Evolutionary conservation across 2,329 filamentous ascomycete genomes (phyloP), one percentile per base, ranked within the genome.

Genomic region (Trichophyton simii): DNA sequence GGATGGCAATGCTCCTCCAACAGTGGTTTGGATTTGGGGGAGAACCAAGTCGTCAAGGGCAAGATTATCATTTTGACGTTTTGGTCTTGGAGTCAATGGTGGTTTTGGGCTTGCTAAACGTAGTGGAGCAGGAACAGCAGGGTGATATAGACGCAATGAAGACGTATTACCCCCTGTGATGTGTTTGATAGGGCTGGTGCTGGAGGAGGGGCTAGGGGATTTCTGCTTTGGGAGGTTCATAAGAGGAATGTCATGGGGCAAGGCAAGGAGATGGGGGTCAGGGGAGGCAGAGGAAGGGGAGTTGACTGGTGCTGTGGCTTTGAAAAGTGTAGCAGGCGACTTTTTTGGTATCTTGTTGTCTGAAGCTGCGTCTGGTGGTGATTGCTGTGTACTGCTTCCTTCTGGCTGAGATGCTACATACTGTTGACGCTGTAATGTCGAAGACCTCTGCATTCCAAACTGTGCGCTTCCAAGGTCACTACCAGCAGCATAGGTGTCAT

Each of bases 331-430:
- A 18, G 15, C 5, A n/a, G 25, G 6, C 8, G 28, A 18, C 15
- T 36, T 4, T 9, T 13, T n/a, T 55, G 50, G 15, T n/a, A n/a
- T 36, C 6, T 55, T 55, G 50, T 5, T 50, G 46, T 15, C 50
- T 55, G 28, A 36, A 18, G 50, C n/a, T 18, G 50, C 38, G 28
- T 15, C n/a, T 22, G 44, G 34, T 28, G 34, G 36, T 31, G 58
- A 8, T 48, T 41, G 22, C 28, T 42, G 15, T 25, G 25, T 36
- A n/a, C 25, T 34, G 50, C 50, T 36, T 11, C 58, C 59, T 28
- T 46, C 8, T 41, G 25, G 6, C 34, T 36, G 36, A 13, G 28
- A 36, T 54, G 62, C 59, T 64, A 77, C 75, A 68, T 76, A 77
- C 75, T 72, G 67, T 70, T 68, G 64, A 59, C 63, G 63, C 34